Evolutionary conservation across 306 rosid genomes (phyloP).

Genomic region (Luffa aegyptiaca): DNA sequence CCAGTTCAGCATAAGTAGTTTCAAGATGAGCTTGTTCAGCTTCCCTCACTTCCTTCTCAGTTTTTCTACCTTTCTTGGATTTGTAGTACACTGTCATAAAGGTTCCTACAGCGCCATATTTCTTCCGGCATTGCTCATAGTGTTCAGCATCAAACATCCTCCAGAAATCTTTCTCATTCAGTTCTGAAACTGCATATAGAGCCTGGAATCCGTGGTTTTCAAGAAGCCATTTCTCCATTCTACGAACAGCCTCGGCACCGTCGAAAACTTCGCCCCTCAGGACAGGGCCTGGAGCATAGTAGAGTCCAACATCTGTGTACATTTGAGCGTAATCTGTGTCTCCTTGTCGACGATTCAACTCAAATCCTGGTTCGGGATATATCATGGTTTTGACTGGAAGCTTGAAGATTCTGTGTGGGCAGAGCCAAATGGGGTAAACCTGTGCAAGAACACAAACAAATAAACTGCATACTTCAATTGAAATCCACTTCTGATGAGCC

Average conservation of each 20-base stretch:
- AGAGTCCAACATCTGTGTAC: conserved; percentile 92
- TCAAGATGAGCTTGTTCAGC: conserved; percentile 91
- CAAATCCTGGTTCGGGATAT: conserved; percentile 91
- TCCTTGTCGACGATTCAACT: conserved; percentile 79
- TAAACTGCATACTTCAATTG: neutral
- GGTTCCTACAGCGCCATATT: conserved; percentile 84
- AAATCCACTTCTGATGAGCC: neutral
- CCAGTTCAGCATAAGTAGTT: conserved; percentile 65
- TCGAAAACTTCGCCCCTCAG: conserved; percentile 88
- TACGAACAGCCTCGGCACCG: conserved; percentile 69
- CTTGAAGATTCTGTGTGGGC: conserved; percentile 78
- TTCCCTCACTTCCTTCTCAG: conserved; percentile 95
- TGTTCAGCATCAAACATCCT: conserved; percentile 82
- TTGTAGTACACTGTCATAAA: conserved; percentile 97
- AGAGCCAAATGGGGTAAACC: conserved; percentile 95
- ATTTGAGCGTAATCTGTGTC: conserved; percentile 77
- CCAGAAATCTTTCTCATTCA: conserved; percentile 85
- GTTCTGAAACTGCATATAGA: conserved; percentile 90
- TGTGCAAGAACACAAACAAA: conserved; percentile 14
- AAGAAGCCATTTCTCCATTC: conserved; percentile 77
- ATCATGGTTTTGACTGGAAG: conserved; percentile 72
- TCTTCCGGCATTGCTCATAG: conserved; percentile 64
- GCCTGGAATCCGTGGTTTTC: conserved; percentile 92
- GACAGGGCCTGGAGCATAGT: conserved; percentile 92
- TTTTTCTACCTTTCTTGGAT: conserved; percentile 87